Evolutionary conservation across 1,284 basidiomycete genomes (phyloP), one percentile per base, ranked within the genome.

Genomic region (Schizophyllum amplum): DNA sequence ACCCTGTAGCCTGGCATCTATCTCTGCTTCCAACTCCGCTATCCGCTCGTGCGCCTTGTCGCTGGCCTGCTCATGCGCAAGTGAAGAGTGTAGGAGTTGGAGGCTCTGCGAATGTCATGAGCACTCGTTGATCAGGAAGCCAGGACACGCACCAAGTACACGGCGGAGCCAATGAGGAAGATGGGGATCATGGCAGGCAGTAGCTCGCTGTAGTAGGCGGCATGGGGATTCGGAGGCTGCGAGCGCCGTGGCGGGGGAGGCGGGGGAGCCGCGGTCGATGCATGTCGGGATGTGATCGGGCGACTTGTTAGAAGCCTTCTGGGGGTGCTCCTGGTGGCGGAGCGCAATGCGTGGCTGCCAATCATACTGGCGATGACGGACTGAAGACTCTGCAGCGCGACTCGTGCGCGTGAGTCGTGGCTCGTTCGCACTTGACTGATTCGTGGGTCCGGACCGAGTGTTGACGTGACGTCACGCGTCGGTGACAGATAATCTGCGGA

Each of bases 151-250:
- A 87, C 88, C 63, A 90, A 74, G 71, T 88, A 91, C 55, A 91
- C 78, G 9, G 84, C 86, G 57, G 86, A 89, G 15, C 87, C 89
- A 24, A 91, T 75, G 53, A 91, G 71, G 52, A 84, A 82, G 57
- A 91, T 74, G 5, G 88, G 89, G 48, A 90, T 72, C 87, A 90
- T 90, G 42, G 80, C 81, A 24, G 89, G 89, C 48, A 86, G 68
- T 54, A 84, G 75, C 59, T 84, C 78, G 47, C 80, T 72, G 68
- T 90, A 90, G 75, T 83, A 83, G 61, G 75, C 73, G 4, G 78
- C 79, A 69, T 90, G 86, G 22, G 74, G 71, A 47, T 62, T 56
- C 52, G 59, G 51, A 57, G 33, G 22, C 26, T 50, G 58, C 52
- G 53, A 56, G 24, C 57, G 47, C 15, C 51, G 56, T 49, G 55